Base-by-base conservation (phyloP, 192 early-diverging fungal genomes). In the Backusella luteola region DNA sequence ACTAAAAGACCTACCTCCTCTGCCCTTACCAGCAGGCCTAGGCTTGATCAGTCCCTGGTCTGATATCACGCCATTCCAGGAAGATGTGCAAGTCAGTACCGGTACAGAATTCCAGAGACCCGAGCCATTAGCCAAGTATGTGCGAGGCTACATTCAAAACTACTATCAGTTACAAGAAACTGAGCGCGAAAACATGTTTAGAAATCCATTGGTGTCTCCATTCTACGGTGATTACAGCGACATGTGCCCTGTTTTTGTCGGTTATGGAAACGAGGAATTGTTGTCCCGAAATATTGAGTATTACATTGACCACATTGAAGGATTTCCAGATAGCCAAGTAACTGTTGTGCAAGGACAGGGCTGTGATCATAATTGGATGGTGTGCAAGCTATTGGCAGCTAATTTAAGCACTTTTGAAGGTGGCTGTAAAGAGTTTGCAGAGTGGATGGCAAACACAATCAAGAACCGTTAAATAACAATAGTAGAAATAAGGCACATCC, bases 11-110 rank as follows among this genome's bases (percentile, higher is more conserved):
- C 52, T 71, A 6, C 34, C 39, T 6, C 68, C 52, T 34, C 26
- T 71, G 32, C 68, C 52, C 23, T 41, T 77, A 23, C 76, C 76
- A 41, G 69, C 76, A 44, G 56, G 76, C 7, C 39, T 39, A 7
- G 36, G 52, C 5, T 41, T 71, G 21, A 66, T 77, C 4, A 44
- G 36, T 4, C 76, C 76, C 14, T 77, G 69, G 76, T 26, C 63
- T 14, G 56, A 63, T 52, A n/a, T 77, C 9, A 46, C 34, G 26
- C 23, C 19, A 19, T 32, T 39, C 21, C 29, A 56, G 4, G 17
- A 38, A 11, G 26, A 14, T 19, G 19, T 15, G 14, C 29, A 68
- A 38, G 15, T 39, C 23, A 26, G 32, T 35, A 15, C 15, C 3
- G 23, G n/a, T 6, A 35, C 12, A 15, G 69, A 71, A 66, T 44